Evolutionary conservation across 768 basidiomycete species (phyloP), one percentile per base, ranked within the genome.

Genomic region (Clitopilus passeckerianus): DNA sequence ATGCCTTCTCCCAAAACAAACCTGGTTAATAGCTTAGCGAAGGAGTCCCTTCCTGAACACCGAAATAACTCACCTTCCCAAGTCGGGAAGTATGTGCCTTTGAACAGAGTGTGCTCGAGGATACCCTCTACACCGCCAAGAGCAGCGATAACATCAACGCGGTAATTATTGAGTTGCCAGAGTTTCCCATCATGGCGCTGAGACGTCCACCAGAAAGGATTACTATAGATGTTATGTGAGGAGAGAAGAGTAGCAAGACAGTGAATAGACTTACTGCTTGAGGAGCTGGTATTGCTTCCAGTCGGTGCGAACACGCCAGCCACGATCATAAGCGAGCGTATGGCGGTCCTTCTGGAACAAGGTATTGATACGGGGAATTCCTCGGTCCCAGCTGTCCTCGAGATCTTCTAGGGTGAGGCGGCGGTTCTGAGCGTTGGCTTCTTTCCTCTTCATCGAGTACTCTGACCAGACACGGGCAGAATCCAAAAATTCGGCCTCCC

Each of bases 121-220:
- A 99, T 98, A 64, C 93, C 93, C 71, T 96, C 95, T 22, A 97
- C 93, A 81, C 95, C 94, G 61, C 94, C 95, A 34, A 97, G 79
- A 12, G 96, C 96, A n/a, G 95, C 94, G 64, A 98, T 98, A 27
- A 97, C 95, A 70, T 99, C 97, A 54, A 98, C 94, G 61, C 97
- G 91, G 76, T 98, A 99, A 73, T 95, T 95, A 78, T 98, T 98
- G 58, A 99, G 76, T 65, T 97, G 92, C 94, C 95, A 97, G 4
- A 98, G 77, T 71, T 98, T 97, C 53, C 93, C 94, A 64, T 96
- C 94, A 63, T 97, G 96, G 6, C 97, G 86, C 70, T 98, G 95
- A 7, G 91, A 94, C 7, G 96, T 98, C 97, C 97, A 99, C 93
- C 93, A 95, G 86, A 98, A 98, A 0, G 96, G 97, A 68, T 97